Conservation (phyloP, 2,329 filamentous ascomycete genomes). For the Cladophialophora chaetospira region DNA sequence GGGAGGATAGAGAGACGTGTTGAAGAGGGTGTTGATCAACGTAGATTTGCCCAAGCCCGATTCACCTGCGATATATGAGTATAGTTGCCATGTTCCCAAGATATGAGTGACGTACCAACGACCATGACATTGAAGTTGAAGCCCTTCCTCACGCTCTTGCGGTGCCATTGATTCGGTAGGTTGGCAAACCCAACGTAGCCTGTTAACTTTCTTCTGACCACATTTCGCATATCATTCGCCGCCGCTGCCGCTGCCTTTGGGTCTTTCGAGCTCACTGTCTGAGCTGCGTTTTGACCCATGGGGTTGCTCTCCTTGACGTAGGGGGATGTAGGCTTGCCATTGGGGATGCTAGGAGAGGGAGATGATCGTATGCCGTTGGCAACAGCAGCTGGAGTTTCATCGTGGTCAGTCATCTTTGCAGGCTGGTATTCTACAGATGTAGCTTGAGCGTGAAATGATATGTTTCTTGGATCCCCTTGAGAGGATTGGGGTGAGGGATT, state of each 20-base stretch:
- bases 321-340: constrained; percentile 57
- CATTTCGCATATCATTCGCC: constrained; percentile 79
- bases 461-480: neutral
- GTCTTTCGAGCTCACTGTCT: constrained; percentile 66
- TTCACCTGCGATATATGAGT: constrained; percentile 67
- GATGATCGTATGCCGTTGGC: constrained; percentile 39
- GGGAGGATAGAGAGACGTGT: constrained; percentile 97
- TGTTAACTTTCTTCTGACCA: constrained; percentile 96
- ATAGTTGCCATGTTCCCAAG: neutral
- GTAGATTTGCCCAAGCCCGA: constrained; percentile 99
- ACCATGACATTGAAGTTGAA: constrained; percentile 99
- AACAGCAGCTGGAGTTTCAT: constrained; percentile 38
- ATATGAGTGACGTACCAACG: constrained; percentile 71
- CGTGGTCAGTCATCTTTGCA: constrained; percentile 27
- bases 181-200: constrained; percentile 99
- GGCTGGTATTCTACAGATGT: neutral
- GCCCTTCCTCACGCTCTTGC: constrained; percentile 99
- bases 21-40: constrained; percentile 98
- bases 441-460: neutral
- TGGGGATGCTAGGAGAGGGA: constrained; percentile 43
- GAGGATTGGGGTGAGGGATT: neutral
- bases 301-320: constrained; percentile 61
- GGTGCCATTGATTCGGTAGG: constrained; percentile 99
- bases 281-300: constrained; percentile 55
- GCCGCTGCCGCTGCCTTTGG: constrained; percentile 60